Conservation (phyloP, 805 yeast genomes). For the Ogataea pignaliae region DNA sequence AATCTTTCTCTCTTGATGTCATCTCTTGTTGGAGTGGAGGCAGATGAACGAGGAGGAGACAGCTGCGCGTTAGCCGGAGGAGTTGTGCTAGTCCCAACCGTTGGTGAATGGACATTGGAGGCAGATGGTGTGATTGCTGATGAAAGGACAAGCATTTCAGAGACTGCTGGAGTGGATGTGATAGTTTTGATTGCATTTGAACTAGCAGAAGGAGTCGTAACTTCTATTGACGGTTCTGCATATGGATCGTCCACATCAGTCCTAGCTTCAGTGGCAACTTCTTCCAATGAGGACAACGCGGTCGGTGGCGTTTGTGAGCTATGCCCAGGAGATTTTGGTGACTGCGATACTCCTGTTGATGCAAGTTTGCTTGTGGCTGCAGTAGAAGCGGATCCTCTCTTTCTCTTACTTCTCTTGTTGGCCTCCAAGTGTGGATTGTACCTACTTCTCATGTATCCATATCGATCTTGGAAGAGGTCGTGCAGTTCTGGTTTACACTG, state of each 20-base stretch:
- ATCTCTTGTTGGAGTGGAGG: conserved; percentile 8
- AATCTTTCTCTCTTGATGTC: conserved; percentile 10
- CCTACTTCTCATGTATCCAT: conserved; percentile 43
- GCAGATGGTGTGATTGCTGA: no score
- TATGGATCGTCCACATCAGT: no score
- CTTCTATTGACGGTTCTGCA: background rate
- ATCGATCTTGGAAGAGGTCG: conserved; percentile 41
- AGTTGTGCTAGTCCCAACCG: conserved; percentile 2
- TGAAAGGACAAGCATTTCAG: no score
- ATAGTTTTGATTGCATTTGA: no score
- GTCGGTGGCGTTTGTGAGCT: background rate
- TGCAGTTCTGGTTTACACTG: conserved; percentile 84
- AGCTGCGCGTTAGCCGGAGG: conserved; percentile 1
- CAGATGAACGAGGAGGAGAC: background rate
- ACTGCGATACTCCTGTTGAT: no score
- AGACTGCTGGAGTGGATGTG: no score
- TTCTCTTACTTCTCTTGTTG: conserved; percentile 27
- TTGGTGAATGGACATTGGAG: conserved; percentile 3
- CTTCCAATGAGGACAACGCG: background rate
- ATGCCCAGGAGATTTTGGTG: no score
- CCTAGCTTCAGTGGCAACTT: background rate
- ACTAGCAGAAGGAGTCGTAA: background rate
- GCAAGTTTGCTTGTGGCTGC: background rate
- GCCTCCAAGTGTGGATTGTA: conserved; percentile 42
- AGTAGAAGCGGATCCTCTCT: conserved; percentile 13